phyloP scores from a whole-genome alignment of 1,284 basidiomycete species.

The Moniliella sp. region DNA sequence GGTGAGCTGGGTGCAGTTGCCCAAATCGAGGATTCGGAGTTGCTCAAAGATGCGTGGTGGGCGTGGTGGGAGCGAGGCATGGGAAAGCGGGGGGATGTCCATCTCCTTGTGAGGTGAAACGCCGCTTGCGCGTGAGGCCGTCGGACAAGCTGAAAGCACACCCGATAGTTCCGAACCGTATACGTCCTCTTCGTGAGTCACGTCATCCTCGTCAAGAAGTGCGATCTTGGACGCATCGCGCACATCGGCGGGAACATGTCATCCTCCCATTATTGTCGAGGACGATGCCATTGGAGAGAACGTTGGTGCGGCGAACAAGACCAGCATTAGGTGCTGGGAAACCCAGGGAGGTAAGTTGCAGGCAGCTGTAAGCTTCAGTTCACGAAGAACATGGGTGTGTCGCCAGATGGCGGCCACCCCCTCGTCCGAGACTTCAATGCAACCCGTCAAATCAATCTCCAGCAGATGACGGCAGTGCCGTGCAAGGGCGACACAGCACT shows the following conservation, averaged over 20 bases:
- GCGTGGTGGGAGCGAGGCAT: background rate
- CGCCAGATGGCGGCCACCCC: slow-evolving; percentile 64
- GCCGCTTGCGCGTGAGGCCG: no score
- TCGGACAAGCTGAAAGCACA: no score
- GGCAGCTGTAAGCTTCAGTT: slow-evolving; percentile 70
- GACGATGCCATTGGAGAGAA: slow-evolving; percentile 1
- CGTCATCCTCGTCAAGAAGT: slow-evolving; percentile 16
- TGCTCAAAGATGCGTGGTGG: slow-evolving; percentile 24
- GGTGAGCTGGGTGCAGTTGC: slow-evolving; percentile 56
- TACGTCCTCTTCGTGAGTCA: background rate
- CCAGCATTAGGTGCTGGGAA: slow-evolving; percentile 52
- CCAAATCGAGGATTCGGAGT: slow-evolving; percentile 39
- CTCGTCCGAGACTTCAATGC: slow-evolving; percentile 50
- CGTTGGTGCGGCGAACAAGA: background rate
- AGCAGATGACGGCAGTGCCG: slow-evolving; percentile 57
- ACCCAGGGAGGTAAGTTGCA: slow-evolving; percentile 56
- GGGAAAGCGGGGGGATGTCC: background rate
- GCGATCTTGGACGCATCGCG: slow-evolving; percentile 2
- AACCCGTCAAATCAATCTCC: slow-evolving; percentile 83
- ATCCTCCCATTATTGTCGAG: background rate
- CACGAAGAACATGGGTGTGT: slow-evolving; percentile 59
- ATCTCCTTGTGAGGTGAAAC: no score
- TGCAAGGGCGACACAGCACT: no score
- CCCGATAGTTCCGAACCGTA: no score
- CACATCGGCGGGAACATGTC: no score